phyloP scores from a whole-genome alignment of 2,329 filamentous ascomycete species.

The Chrysoporthe puriensis region DNA sequence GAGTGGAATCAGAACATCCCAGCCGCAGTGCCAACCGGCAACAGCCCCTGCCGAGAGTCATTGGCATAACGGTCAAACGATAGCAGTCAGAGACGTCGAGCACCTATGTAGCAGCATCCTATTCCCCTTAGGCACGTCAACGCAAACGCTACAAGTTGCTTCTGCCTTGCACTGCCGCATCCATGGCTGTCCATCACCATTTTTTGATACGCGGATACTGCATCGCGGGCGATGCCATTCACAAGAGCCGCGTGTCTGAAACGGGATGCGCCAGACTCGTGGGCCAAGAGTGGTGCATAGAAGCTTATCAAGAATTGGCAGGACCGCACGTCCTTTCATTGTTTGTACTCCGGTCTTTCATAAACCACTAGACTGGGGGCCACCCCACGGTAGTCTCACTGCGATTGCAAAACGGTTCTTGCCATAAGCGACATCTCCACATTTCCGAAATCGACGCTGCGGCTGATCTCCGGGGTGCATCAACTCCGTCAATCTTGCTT shows the following conservation, averaged over 20 bases:
- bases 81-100: slow-evolving; percentile 15
- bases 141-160: not conserved
- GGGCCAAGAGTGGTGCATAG: not conserved
- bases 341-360: not conserved
- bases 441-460: not conserved
- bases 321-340: not conserved
- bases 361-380: not conserved
- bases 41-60: slow-evolving; percentile 20
- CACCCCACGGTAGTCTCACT: not conserved
- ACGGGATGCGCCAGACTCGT: not conserved
- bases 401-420: not conserved
- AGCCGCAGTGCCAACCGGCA: slow-evolving; percentile 17
- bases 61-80: slow-evolving; percentile 22
- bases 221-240: not conserved
- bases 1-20: not conserved
- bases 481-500: not conserved
- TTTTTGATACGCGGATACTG: not conserved
- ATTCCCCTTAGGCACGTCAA: not conserved
- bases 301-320: slow-evolving; percentile 1
- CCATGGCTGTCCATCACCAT: not conserved
- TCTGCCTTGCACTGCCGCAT: not conserved
- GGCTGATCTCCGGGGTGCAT: not conserved
- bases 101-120: not conserved
- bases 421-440: not conserved
- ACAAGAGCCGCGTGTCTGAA: slow-evolving; percentile 7